phyloP scores from a whole-genome alignment of 768 basidiomycete species.

The Suillus subaureus region DNA sequence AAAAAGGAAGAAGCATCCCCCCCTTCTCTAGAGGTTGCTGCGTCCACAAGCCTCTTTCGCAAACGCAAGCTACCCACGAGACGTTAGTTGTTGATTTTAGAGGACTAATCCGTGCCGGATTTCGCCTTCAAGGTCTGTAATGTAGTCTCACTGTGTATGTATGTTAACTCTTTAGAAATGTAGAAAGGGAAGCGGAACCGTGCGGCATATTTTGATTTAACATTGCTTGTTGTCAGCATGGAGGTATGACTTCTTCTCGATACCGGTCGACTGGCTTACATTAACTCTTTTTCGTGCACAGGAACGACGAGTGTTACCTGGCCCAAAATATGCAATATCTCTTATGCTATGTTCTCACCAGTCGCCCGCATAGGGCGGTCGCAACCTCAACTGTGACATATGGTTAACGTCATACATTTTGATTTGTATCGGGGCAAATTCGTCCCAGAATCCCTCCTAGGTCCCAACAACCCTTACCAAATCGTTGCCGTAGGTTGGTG shows the following conservation, averaged over 20 bases:
- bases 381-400: not conserved
- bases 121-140: slow-evolving; percentile 1
- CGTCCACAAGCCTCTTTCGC: slow-evolving; percentile 27
- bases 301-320: not conserved
- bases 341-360: not conserved
- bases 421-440: not conserved
- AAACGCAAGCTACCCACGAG: slow-evolving; percentile 32
- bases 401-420: not conserved
- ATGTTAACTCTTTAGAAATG: not conserved
- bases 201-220: not conserved
- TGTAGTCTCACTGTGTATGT: not conserved
- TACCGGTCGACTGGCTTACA: not conserved
- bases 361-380: not conserved
- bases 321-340: not conserved
- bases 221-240: not conserved
- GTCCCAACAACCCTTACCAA: not conserved
- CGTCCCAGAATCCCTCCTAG: not conserved
- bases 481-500: not conserved
- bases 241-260: not conserved
- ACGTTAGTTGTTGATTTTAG: not conserved
- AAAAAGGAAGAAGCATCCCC: slow-evolving; percentile 16
- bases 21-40: slow-evolving; percentile 1
- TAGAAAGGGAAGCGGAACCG: not conserved
- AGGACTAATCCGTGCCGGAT: not conserved
- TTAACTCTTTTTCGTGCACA: not conserved